phyloP scores from a whole-genome alignment of 495 filamentous ascomycete genomes.

The Choiromyces venosus region DNA sequence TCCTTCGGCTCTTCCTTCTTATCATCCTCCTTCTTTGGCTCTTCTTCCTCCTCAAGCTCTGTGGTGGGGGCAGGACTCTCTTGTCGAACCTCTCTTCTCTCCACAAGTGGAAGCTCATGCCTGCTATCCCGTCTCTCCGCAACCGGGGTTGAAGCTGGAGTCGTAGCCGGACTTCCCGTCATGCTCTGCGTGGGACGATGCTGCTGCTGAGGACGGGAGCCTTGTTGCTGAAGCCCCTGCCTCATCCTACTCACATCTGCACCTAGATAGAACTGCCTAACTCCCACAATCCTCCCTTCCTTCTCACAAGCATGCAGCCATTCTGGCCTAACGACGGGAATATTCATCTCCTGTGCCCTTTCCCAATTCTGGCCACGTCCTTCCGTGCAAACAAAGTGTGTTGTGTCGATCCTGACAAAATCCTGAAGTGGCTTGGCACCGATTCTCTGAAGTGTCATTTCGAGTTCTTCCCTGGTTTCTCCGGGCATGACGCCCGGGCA shows the following conservation, averaged over 20 bases:
- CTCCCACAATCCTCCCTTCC: constrained; percentile 87
- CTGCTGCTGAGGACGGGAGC: constrained; percentile 23
- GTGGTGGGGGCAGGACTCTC: constrained; percentile 44
- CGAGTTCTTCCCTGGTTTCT: constrained; percentile 65
- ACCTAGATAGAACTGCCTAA: constrained; percentile 91
- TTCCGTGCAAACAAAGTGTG: constrained; percentile 98
- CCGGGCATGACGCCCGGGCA: constrained; percentile 81
- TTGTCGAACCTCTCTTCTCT: constrained; percentile 56
- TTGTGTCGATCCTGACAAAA: constrained; percentile 90
- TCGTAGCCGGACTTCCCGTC: constrained; percentile 35
- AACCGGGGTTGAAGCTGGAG: constrained; percentile 34
- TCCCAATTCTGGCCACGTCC: constrained; percentile 87
- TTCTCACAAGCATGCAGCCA: constrained; percentile 94
- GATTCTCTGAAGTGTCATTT: constrained; percentile 72
- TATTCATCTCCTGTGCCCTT: constrained; percentile 94
- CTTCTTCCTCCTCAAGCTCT: constrained; percentile 41
- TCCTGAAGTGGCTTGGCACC: constrained; percentile 82
- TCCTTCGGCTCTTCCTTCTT: constrained; percentile 30
- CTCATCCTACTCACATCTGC: constrained; percentile 53
- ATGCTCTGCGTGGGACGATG: constrained; percentile 37
- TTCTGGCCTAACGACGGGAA: constrained; percentile 94
- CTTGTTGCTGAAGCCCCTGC: constrained; percentile 34
- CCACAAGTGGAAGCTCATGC: constrained; percentile 45
- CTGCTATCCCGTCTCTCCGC: constrained; percentile 43
- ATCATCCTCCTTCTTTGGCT: constrained; percentile 42